A percentile compares a stretch with the other conserved stretches of the same genome.
phyloP scores from a whole-genome alignment of 2,329 filamentous ascomycete genomes.

The Alternaria longipes region DNA sequence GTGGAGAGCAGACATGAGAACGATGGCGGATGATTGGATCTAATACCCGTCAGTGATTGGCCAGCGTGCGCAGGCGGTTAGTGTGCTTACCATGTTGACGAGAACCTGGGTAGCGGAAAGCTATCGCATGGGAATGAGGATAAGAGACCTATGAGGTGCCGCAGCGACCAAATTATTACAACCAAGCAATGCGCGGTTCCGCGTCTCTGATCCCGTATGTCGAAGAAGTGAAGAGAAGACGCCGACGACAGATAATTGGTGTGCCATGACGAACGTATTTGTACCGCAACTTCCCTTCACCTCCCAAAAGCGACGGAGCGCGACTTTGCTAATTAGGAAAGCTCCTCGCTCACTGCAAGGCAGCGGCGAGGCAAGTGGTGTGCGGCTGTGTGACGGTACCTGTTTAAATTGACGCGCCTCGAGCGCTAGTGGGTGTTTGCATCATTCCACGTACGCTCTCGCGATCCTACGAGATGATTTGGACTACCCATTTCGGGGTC shows the following conservation, averaged over 20 bases:
- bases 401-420: neutral
- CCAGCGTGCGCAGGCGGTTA: neutral
- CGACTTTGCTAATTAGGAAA: neutral
- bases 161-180: neutral
- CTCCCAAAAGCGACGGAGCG: neutral
- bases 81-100: slow-evolving; percentile 14
- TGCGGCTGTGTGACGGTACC: neutral
- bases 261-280: slow-evolving; percentile 3
- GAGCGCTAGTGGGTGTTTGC: neutral
- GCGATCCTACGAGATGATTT: neutral
- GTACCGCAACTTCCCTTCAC: slow-evolving; percentile 6
- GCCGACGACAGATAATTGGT: neutral
- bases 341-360: slow-evolving; percentile 4
- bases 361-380: slow-evolving; percentile 7
- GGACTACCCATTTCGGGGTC: neutral
- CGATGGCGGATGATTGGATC: slow-evolving; percentile 18
- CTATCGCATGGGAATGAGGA: slow-evolving; percentile 27
- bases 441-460: neutral
- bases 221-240: neutral
- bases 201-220: neutral
- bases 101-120: slow-evolving; percentile 6
- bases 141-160: slow-evolving; percentile 12
- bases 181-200: neutral
- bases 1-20: slow-evolving; percentile 25
- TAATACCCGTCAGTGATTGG: slow-evolving; percentile 1